Evolutionary conservation across 305 asterid genomes (phyloP).

Genomic region (Withania somnifera): DNA sequence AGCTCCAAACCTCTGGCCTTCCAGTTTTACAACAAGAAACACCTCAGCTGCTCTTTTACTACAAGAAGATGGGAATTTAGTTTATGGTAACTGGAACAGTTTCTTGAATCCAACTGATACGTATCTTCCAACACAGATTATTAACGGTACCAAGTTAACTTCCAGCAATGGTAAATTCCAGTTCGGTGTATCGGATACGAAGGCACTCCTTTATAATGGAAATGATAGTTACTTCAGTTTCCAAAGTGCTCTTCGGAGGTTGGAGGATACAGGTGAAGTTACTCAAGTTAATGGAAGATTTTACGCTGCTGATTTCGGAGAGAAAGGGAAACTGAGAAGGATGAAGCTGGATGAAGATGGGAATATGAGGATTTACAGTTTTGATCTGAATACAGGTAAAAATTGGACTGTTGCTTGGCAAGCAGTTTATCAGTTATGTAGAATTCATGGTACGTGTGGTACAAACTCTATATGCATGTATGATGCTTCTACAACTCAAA

Average conservation of each 20-base stretch:
- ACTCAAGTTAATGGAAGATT: conserved; percentile 12
- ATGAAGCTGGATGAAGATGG: conserved; percentile 67
- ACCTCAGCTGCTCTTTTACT: conserved; percentile 32
- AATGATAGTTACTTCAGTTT: conserved; percentile 39
- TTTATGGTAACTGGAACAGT: conserved; percentile 49
- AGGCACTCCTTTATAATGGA: conserved; percentile 17
- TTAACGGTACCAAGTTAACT: conserved; percentile 25
- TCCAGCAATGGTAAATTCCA: conserved; percentile 38
- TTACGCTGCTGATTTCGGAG: conserved; percentile 47
- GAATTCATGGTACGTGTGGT: conserved; percentile 61
- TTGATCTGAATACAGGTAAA: conserved; percentile 15
- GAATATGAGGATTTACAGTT: conserved; percentile 55
- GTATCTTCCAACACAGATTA: conserved; percentile 43
- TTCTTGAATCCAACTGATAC: conserved; percentile 52
- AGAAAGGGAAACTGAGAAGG: conserved; percentile 29
- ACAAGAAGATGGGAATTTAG: conserved; percentile 37
- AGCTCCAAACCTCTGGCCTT: conserved; percentile 40
- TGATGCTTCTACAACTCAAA: conserved; percentile 28
- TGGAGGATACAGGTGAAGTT: conserved; percentile 23
- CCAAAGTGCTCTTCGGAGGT: conserved; percentile 23
- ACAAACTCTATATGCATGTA: conserved; percentile 47
- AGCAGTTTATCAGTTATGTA: conserved; percentile 47
- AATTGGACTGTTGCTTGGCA: conserved; percentile 59
- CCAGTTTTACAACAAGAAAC: neutral
- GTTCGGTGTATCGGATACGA: conserved; percentile 30